Percentiles rank a stretch among this genome's conserved stretches.
phyloP scores from a whole-genome alignment of 1,284 basidiomycete genomes.

The Quambalaria eucalypti region DNA sequence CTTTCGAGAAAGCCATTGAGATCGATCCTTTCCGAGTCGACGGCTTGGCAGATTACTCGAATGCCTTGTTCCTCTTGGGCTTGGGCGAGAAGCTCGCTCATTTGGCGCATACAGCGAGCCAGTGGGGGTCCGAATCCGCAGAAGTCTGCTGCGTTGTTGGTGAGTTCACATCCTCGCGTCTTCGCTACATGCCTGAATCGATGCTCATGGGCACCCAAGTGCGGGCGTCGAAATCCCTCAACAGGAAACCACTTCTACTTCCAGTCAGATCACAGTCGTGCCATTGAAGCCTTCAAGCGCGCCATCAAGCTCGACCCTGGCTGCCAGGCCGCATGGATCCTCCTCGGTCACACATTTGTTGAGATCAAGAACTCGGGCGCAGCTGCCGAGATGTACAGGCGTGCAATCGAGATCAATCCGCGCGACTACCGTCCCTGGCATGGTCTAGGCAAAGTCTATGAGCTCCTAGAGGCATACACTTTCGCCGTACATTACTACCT shows the following conservation, averaged over 20 bases:
- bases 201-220: not conserved
- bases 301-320: constrained; percentile 88
- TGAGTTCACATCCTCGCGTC: too few species aligned
- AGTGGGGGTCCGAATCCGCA: constrained; percentile 31
- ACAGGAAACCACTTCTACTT: constrained; percentile 92
- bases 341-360: constrained; percentile 97
- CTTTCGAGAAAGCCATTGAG: constrained; percentile 37
- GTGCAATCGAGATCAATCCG: constrained; percentile 87
- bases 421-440: constrained; percentile 92
- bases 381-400: constrained; percentile 90
- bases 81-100: constrained; percentile 78
- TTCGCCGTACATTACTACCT: constrained; percentile 96
- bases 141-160: constrained; percentile 87
- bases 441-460: constrained; percentile 94
- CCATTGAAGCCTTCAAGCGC: constrained; percentile 86
- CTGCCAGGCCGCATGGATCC: constrained; percentile 94
- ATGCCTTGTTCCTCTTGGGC: constrained; percentile 91
- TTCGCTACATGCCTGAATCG: not conserved
- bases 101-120: constrained; percentile 61
- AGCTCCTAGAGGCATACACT: constrained; percentile 87
- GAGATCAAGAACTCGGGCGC: constrained; percentile 99
- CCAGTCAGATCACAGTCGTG: constrained; percentile 84
- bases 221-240: not conserved
- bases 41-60: constrained; percentile 91
- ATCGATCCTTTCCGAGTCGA: constrained; percentile 84